Evolutionary conservation across 495 filamentous ascomycete genomes (phyloP).

Genomic region (Daldinia concentrica): DNA sequence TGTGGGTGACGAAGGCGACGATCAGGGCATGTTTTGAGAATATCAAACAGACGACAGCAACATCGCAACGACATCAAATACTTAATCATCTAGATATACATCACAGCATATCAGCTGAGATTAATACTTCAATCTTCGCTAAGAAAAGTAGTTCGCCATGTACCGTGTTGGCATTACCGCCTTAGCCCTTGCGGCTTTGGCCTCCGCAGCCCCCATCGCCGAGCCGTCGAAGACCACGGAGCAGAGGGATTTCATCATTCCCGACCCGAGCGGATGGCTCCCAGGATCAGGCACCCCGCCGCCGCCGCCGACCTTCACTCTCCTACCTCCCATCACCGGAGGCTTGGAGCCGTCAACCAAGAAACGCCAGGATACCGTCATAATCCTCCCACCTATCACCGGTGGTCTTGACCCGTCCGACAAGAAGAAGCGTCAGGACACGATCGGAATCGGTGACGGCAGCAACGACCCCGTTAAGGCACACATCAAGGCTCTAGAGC

Average conservation of each 20-base stretch:
- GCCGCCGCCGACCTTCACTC: constrained; percentile 40
- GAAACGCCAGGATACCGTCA: constrained; percentile 58
- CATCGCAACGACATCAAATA: not conserved
- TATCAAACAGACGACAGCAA: constrained; percentile 5
- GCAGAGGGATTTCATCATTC: constrained; percentile 12
- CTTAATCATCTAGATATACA: constrained; percentile 15
- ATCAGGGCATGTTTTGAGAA: constrained; percentile 32
- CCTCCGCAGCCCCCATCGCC: constrained; percentile 41
- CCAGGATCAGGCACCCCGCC: constrained; percentile 25
- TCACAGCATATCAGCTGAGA: constrained; percentile 17
- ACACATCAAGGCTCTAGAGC: constrained; percentile 43
- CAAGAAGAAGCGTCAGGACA: constrained; percentile 47
- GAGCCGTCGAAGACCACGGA: constrained; percentile 39
- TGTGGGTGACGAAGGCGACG: constrained; percentile 30
- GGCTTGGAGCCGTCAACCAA: constrained; percentile 44
- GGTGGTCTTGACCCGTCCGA: constrained; percentile 45
- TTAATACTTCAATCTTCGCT: constrained; percentile 9
- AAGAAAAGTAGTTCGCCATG: constrained; percentile 36
- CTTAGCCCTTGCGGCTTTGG: constrained; percentile 42
- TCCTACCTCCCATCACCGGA: constrained; percentile 55
- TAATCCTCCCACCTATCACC: constrained; percentile 42
- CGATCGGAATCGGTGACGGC: constrained; percentile 34
- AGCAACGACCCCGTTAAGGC: constrained; percentile 33
- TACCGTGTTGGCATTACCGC: constrained; percentile 37
- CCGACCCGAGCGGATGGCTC: constrained; percentile 31